Conservation (phyloP, 768 basidiomycete species). For the Tricholoma saponaceum region DNA sequence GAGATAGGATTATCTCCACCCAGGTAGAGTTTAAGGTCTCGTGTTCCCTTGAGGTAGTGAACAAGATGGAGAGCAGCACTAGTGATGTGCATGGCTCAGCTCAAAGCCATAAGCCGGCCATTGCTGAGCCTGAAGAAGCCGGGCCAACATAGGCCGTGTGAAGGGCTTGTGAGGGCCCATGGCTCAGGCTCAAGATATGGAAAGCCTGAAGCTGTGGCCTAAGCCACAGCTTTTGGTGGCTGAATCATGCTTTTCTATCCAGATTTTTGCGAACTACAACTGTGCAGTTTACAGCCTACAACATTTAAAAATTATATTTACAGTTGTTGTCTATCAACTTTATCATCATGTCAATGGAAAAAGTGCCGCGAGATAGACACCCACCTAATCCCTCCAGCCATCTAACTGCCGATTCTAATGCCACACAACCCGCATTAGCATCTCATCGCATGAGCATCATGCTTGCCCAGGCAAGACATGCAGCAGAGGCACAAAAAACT, state of each 20-base stretch:
- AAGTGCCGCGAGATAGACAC: background rate
- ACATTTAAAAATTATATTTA: background rate
- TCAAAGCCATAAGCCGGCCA: background rate
- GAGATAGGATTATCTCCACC: too few species aligned
- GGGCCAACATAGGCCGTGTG: background rate
- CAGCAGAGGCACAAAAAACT: too few species aligned
- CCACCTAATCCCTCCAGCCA: background rate
- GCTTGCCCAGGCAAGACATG: background rate
- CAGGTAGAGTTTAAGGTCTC: too few species aligned
- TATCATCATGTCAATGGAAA: background rate
- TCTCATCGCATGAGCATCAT: background rate
- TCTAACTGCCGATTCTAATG: background rate
- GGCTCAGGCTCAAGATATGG: slow-evolving; percentile 3
- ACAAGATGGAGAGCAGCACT: too few species aligned
- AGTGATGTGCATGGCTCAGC: background rate
- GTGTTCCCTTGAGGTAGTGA: too few species aligned
- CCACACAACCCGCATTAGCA: background rate
- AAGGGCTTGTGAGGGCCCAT: slow-evolving; percentile 2
- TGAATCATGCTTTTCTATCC: background rate
- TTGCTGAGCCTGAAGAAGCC: background rate
- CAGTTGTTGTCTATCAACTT: background rate
- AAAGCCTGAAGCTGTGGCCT: slow-evolving; percentile 5
- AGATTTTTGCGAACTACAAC: background rate
- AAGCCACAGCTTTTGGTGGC: slow-evolving; percentile 7
- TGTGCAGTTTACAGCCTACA: slow-evolving; percentile 1